phyloP scores from a whole-genome alignment of 768 basidiomycete species.

The Tulasnella sp. region DNA sequence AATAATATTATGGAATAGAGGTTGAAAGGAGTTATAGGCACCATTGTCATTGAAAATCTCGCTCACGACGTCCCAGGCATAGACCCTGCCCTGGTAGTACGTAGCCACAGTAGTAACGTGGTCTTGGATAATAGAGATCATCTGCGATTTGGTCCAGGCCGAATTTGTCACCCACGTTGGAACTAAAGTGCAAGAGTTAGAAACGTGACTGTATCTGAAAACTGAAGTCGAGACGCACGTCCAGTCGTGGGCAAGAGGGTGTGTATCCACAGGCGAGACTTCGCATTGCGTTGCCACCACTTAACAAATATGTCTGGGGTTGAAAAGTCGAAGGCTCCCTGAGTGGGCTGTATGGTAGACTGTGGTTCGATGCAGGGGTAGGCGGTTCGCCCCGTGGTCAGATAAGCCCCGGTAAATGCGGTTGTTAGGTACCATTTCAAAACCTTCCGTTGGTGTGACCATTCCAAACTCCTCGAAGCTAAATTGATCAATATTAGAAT shows the following conservation, averaged over 20 bases:
- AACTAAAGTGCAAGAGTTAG: neutral
- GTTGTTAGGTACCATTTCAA: neutral
- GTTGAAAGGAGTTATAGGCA: neutral
- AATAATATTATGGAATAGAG: neutral
- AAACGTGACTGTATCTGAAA: neutral
- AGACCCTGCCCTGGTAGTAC: constrained; percentile 4
- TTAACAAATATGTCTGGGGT: neutral
- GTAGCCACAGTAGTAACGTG: constrained; percentile 41
- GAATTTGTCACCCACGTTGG: constrained; percentile 16
- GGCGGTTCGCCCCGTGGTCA: neutral
- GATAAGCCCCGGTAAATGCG: neutral
- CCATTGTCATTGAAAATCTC: constrained; percentile 15
- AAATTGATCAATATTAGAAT: neutral
- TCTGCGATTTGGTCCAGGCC: constrained; percentile 21
- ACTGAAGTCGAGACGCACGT: neutral
- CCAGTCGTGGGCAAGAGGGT: neutral
- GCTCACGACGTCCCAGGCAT: constrained; percentile 17
- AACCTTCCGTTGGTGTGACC: neutral
- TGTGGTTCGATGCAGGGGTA: neutral
- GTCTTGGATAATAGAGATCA: constrained; percentile 41
- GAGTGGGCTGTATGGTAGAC: neutral
- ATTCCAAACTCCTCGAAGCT: neutral
- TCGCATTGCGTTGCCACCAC: neutral
- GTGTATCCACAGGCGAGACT: neutral
- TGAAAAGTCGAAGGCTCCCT: neutral